Percentiles rank a stretch among this genome's conserved stretches.
phyloP scores from a whole-genome alignment of 2,329 filamentous ascomycete species.

The Clarireedia monteithiana region DNA sequence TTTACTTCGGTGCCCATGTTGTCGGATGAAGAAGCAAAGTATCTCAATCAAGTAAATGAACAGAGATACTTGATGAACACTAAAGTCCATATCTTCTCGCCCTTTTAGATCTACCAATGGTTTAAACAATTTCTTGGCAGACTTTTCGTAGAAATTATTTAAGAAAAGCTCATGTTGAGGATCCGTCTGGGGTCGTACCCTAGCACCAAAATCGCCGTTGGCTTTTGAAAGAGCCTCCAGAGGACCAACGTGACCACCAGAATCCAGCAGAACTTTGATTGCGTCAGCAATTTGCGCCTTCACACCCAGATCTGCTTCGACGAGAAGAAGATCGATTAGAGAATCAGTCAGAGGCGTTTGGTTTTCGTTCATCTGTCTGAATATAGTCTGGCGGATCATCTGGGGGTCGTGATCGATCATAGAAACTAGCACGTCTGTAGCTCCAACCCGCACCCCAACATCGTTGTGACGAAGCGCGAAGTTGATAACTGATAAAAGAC shows the following conservation, averaged over 20 bases:
- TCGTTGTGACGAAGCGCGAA: slow-evolving; percentile 83
- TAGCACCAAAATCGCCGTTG: slow-evolving; percentile 60
- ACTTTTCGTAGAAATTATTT: slow-evolving; percentile 81
- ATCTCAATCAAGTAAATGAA: slow-evolving; percentile 90
- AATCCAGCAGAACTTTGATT: slow-evolving; percentile 84
- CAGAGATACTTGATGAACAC: slow-evolving; percentile 78
- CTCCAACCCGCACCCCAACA: slow-evolving; percentile 79
- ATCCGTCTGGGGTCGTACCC: slow-evolving; percentile 52
- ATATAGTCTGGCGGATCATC: slow-evolving; percentile 89
- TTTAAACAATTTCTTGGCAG: slow-evolving; percentile 76
- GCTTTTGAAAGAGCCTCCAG: slow-evolving; percentile 55
- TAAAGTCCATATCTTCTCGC: slow-evolving; percentile 60
- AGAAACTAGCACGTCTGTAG: slow-evolving; percentile 86
- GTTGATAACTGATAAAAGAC: slow-evolving; percentile 82
- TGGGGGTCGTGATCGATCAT: slow-evolving; percentile 93
- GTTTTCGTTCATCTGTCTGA: slow-evolving; percentile 84
- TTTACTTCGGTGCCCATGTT: slow-evolving; percentile 80
- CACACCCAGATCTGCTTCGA: slow-evolving; percentile 87
- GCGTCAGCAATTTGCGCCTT: slow-evolving; percentile 94
- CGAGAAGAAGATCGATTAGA: slow-evolving; percentile 81
- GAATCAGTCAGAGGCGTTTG: slow-evolving; percentile 82
- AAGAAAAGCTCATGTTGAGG: slow-evolving; percentile 82
- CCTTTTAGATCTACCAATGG: slow-evolving; percentile 75
- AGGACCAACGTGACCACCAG: slow-evolving; percentile 48
- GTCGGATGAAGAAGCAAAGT: slow-evolving; percentile 85